phyloP scores from a whole-genome alignment of 192 early-diverging fungal genomes.

The Coemansia sp. region DNA sequence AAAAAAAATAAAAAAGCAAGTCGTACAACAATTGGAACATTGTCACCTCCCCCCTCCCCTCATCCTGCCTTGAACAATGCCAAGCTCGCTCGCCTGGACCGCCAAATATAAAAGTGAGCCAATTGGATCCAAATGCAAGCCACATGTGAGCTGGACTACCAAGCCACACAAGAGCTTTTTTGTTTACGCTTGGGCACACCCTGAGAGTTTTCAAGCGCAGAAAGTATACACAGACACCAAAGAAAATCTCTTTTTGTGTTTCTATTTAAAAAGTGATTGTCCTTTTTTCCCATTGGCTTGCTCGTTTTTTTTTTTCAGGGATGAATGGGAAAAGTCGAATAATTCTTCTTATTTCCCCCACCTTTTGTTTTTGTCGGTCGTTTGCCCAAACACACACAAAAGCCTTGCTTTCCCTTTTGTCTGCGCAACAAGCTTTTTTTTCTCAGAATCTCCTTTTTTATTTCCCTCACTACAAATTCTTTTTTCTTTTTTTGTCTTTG shows the following conservation, averaged over 20 bases:
- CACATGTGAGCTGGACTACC: background rate
- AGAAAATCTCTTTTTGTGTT: background rate
- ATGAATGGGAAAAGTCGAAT: background rate
- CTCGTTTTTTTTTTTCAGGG: slow-evolving; percentile 1
- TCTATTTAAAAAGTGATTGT: background rate
- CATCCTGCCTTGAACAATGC: background rate
- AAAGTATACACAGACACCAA: background rate
- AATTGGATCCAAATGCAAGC: background rate
- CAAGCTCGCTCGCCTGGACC: background rate
- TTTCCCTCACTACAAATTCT: background rate
- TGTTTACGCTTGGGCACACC: background rate
- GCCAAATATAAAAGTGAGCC: background rate
- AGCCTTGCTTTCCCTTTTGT: slow-evolving; percentile 12
- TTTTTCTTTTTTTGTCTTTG: background rate
- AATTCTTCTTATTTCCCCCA: slow-evolving; percentile 5
- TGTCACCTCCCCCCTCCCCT: background rate
- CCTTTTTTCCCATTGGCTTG: background rate
- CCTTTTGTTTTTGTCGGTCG: slow-evolving; percentile 6
- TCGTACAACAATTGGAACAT: background rate
- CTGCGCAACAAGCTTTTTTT: background rate
- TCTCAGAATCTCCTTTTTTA: background rate
- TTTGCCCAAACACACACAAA: slow-evolving; percentile 1
- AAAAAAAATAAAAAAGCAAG: background rate
- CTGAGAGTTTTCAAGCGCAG: background rate
- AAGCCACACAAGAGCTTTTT: background rate